These are phyloP conservation scores for Lagerstroemia speciosa DNA, from an alignment of 345 rosid genomes.

Conservation along the genomic window DNA sequence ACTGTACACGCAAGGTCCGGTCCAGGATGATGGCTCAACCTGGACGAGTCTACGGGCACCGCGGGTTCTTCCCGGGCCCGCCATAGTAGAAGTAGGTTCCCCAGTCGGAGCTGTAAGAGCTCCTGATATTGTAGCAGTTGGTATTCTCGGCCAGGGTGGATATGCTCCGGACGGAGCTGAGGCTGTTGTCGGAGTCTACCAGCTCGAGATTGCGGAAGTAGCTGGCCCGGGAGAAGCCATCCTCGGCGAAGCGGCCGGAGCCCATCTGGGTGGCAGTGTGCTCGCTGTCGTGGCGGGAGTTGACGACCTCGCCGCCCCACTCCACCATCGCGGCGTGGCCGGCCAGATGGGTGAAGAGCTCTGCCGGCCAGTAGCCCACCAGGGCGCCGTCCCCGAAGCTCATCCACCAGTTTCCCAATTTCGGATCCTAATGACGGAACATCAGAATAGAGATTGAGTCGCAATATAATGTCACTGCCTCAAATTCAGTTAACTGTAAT, in stretches of 20 bases:
- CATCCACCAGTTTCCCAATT: conserved; percentile 95
- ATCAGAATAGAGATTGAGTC: too few relatives aligned
- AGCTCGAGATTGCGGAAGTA: conserved; percentile 83
- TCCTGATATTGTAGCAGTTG: conserved; percentile 78
- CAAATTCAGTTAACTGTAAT: too few relatives aligned
- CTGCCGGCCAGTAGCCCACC: conserved; percentile 97
- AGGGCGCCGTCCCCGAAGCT: conserved; percentile 76
- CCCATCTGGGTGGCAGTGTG: conserved; percentile 98
- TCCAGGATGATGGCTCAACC: background rate
- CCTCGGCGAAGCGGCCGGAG: conserved; percentile 81
- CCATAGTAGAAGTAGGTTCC: conserved; percentile 91
- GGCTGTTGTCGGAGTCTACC: conserved; percentile 81
- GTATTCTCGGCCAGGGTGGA: conserved; percentile 76
- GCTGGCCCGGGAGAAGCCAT: conserved; percentile 78
- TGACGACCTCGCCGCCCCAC: conserved; percentile 98
- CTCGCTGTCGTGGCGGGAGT: conserved; percentile 62
- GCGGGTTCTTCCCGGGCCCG: conserved; percentile 77
- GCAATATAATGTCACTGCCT: background rate
- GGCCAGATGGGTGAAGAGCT: conserved; percentile 77
- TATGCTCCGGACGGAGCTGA: conserved; percentile 52
- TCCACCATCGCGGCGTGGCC: conserved; percentile 91
- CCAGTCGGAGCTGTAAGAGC: conserved; percentile 72
- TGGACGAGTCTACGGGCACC: conserved; percentile 32
- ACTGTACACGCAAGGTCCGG: background rate
- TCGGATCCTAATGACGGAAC: conserved; percentile 57